Evolutionary conservation across 2,329 filamentous ascomycete genomes (phyloP).

Genomic region (Paecilomyces dactylethromorphus): DNA sequence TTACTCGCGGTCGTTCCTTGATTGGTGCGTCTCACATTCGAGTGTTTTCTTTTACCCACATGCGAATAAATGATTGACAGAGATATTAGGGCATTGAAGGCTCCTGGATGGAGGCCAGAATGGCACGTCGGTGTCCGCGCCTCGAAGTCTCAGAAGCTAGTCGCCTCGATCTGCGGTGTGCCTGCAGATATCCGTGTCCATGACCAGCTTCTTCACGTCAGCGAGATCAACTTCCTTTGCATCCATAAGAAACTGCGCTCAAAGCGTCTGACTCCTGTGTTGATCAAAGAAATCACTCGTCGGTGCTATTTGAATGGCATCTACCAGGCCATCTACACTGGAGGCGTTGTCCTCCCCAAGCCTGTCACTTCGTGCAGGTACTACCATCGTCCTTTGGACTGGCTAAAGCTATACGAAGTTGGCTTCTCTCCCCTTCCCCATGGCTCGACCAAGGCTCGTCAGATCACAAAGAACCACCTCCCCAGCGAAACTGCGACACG

Average conservation of each 20-base stretch:
- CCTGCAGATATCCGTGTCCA: constrained; percentile 78
- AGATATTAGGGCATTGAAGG: constrained; percentile 71
- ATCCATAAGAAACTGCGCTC: constrained; percentile 96
- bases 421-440: constrained; percentile 85
- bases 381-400: constrained; percentile 89
- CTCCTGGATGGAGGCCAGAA: constrained; percentile 85
- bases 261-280: constrained; percentile 83
- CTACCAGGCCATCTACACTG: constrained; percentile 95
- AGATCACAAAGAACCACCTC: constrained; percentile 79
- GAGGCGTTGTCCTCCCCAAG: constrained; percentile 81
- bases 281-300: constrained; percentile 97
- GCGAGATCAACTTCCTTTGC: constrained; percentile 97
- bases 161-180: constrained; percentile 93
- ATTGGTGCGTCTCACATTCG: constrained; percentile 57
- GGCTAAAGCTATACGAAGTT: constrained; percentile 91
- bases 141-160: constrained; percentile 73
- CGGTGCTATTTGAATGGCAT: constrained; percentile 79
- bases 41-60: background rate
- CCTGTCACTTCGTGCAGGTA: constrained; percentile 92
- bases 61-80: background rate
- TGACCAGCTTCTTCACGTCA: constrained; percentile 65
- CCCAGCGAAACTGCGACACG: constrained; percentile 65
- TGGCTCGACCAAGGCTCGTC: constrained; percentile 76
- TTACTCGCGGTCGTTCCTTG: constrained; percentile 81
- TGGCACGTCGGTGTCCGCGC: constrained; percentile 95